phyloP scores from a whole-genome alignment of 768 basidiomycete species.

The Cystofilobasidium capitatum region DNA sequence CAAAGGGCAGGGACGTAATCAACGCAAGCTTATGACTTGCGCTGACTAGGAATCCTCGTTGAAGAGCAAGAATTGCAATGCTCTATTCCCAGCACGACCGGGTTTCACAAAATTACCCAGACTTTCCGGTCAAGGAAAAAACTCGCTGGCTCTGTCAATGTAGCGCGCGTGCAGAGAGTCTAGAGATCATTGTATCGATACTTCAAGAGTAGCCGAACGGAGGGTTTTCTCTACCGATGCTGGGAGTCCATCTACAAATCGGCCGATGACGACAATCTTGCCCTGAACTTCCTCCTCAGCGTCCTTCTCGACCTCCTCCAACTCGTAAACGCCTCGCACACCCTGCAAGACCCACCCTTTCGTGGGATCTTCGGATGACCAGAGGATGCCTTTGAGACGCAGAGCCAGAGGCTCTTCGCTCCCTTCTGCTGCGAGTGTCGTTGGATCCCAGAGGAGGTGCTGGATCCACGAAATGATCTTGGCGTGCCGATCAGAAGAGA shows the following conservation, averaged over 20 bases:
- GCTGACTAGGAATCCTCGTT: slow-evolving; percentile 57
- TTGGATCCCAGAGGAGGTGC: slow-evolving; percentile 67
- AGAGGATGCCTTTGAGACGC: slow-evolving; percentile 78
- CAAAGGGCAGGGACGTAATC: slow-evolving; percentile 86
- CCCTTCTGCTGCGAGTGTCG: slow-evolving; percentile 39
- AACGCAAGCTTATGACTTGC: slow-evolving; percentile 79
- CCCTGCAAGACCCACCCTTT: slow-evolving; percentile 71
- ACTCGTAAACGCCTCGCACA: slow-evolving; percentile 81
- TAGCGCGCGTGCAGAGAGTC: slow-evolving; percentile 77
- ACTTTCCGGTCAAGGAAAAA: slow-evolving; percentile 63
- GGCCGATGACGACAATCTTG: slow-evolving; percentile 21
- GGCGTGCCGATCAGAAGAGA: slow-evolving; percentile 47
- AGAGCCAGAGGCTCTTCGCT: slow-evolving; percentile 50
- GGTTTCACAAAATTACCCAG: slow-evolving; percentile 69
- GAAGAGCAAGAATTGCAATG: slow-evolving; percentile 87
- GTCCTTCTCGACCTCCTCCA: slow-evolving; percentile 37
- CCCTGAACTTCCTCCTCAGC: not conserved
- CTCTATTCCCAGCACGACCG: slow-evolving; percentile 76
- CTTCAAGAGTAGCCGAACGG: too few relatives aligned
- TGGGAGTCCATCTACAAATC: not conserved
- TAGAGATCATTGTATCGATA: too few relatives aligned
- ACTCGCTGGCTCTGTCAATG: slow-evolving; percentile 77
- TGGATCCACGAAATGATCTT: slow-evolving; percentile 72
- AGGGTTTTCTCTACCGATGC: too few relatives aligned
- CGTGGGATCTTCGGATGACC: slow-evolving; percentile 27